Conservation (phyloP, 805 yeast species). For the Candida nemodendra region DNA sequence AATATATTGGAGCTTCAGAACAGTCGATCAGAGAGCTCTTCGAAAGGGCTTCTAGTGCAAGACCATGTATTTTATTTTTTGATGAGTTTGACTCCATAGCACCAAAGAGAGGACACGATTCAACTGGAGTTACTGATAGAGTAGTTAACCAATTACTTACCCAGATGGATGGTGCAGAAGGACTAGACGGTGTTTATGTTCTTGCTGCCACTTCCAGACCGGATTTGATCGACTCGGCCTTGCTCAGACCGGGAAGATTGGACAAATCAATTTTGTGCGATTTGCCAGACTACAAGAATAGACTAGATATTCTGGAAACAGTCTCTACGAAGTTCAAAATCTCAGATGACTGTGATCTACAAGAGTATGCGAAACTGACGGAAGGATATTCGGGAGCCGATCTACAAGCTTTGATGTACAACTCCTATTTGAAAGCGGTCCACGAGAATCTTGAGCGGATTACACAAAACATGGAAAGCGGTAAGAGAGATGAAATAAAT, state of each 20-base stretch:
- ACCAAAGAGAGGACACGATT: conserved; percentile 96
- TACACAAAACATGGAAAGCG: conserved; percentile 30
- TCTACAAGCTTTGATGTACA: conserved; percentile 86
- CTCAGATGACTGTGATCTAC: conserved; percentile 49
- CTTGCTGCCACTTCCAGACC: conserved; percentile 96
- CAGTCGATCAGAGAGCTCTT: conserved; percentile 91
- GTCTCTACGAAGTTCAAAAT: conserved; percentile 64
- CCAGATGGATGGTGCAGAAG: conserved; percentile 99
- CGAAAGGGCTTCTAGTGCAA: conserved; percentile 92
- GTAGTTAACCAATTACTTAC: conserved; percentile 96
- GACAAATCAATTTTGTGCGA: conserved; percentile 91
- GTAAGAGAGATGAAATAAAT: conserved; percentile 1
- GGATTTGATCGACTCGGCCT: conserved; percentile 91
- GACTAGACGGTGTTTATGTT: conserved; percentile 93
- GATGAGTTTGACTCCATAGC: conserved; percentile 98
- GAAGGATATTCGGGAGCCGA: conserved; percentile 94
- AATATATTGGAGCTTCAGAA: conserved; percentile 96
- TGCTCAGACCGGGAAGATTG: conserved; percentile 92
- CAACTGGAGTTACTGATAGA: conserved; percentile 96
- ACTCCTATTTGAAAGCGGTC: conserved; percentile 85
- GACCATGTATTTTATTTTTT: conserved; percentile 88
- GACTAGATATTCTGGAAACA: conserved; percentile 67
- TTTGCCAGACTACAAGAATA: conserved; percentile 69
- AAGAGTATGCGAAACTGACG: conserved; percentile 54
- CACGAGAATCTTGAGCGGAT: conserved; percentile 61